phyloP scores from a whole-genome alignment of 2,329 filamentous ascomycete species.

The Penicillium sp. region DNA sequence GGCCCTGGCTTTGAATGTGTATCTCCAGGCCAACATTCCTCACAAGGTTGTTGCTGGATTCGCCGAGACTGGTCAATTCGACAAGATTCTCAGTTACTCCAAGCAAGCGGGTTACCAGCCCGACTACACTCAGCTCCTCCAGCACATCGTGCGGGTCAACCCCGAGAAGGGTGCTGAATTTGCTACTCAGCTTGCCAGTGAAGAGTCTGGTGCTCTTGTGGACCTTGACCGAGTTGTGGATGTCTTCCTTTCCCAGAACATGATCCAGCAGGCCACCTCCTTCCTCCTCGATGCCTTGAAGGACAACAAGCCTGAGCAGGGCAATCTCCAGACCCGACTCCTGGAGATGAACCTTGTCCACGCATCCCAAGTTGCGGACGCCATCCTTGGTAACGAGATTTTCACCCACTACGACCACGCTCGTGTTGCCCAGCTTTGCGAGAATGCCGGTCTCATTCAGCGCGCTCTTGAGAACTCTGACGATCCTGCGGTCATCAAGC shows the following conservation, averaged over 20 bases:
- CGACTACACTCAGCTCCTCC: slow-evolving; percentile 89
- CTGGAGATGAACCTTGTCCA: slow-evolving; percentile 98
- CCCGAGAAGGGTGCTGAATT: slow-evolving; percentile 95
- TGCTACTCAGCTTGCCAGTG: slow-evolving; percentile 85
- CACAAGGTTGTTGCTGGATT: slow-evolving; percentile 95
- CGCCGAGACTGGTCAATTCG: slow-evolving; percentile 93
- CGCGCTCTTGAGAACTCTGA: slow-evolving; percentile 94
- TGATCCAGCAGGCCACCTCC: slow-evolving; percentile 97
- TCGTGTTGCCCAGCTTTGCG: slow-evolving; percentile 85
- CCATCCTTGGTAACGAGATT: slow-evolving; percentile 97
- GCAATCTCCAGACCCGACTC: slow-evolving; percentile 86
- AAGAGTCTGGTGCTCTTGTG: slow-evolving; percentile 81
- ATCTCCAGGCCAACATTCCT: slow-evolving; percentile 84
- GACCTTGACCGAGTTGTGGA: slow-evolving; percentile 95
- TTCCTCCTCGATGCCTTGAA: slow-evolving; percentile 95
- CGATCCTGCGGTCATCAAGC: slow-evolving; percentile 85
- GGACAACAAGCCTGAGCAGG: slow-evolving; percentile 92
- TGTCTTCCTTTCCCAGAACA: slow-evolving; percentile 96
- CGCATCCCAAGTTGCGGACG: slow-evolving; percentile 95
- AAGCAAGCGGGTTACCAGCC: slow-evolving; percentile 83
- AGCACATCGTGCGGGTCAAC: slow-evolving; percentile 88
- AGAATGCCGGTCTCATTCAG: slow-evolving; percentile 83
- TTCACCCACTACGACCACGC: slow-evolving; percentile 95
- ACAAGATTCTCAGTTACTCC: slow-evolving; percentile 92
- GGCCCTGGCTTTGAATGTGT: slow-evolving; percentile 82